These are phyloP conservation scores for Aspergillus puulaauensis DNA, from an alignment of 2,329 filamentous ascomycete genomes.

Conservation along the genomic window DNA sequence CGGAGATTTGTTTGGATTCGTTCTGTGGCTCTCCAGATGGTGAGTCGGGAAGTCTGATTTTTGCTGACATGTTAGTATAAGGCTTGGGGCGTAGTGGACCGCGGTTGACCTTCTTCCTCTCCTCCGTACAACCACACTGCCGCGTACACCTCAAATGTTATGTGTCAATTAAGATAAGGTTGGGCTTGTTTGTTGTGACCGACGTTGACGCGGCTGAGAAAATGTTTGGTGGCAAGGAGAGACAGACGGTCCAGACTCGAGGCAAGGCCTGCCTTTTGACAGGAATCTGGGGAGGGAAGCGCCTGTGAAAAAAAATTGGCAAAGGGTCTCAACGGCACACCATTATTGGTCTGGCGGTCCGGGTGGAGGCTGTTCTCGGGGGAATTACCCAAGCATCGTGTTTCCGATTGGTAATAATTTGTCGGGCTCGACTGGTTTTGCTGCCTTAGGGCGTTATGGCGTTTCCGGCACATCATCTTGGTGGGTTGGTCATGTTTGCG, in stretches of 20 bases:
- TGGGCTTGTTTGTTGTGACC: background rate
- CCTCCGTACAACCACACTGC: conserved; percentile 6
- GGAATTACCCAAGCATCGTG: background rate
- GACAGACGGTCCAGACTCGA: background rate
- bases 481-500: background rate
- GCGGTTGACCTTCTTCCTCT: conserved; percentile 14
- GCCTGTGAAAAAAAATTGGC: background rate
- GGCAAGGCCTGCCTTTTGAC: background rate
- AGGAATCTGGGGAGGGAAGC: background rate
- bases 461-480: background rate
- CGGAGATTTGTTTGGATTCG: background rate
- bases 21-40: background rate
- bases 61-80: conserved; percentile 12
- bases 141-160: background rate
- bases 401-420: background rate
- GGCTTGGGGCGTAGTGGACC: conserved; percentile 9
- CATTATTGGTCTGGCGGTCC: conserved; percentile 1
- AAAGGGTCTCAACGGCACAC: background rate
- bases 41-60: conserved; percentile 1
- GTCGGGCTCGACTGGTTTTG: background rate
- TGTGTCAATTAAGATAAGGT: background rate
- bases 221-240: background rate
- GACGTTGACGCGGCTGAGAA: background rate
- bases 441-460: background rate
- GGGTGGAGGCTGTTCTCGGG: background rate